Evolutionary conservation across 805 yeast species (phyloP).

Genomic region (Jamesozyma spencerorum): DNA sequence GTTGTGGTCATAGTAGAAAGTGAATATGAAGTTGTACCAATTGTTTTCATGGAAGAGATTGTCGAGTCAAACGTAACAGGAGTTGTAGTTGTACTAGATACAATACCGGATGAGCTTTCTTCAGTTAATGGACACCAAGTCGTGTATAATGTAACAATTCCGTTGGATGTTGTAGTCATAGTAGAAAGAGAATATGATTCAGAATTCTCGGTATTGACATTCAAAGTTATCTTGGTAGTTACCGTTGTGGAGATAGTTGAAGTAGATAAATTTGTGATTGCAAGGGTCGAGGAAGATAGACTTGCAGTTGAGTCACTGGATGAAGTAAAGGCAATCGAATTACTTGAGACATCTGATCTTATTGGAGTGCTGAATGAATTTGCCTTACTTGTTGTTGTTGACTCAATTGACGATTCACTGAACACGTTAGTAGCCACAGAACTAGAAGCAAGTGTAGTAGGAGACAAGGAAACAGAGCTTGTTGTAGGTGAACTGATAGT

Average conservation of each 20-base stretch:
- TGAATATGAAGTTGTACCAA: not conserved
- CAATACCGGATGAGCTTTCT: not conserved
- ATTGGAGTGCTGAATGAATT: too few relatives aligned
- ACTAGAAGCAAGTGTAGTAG: not conserved
- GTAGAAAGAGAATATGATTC: not conserved
- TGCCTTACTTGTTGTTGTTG: too few relatives aligned
- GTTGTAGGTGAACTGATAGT: not conserved
- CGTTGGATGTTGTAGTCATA: conserved; percentile 19
- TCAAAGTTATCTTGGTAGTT: too few relatives aligned
- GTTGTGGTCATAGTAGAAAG: conserved; percentile 29
- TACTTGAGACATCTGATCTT: too few relatives aligned
- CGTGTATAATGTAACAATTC: conserved; percentile 22
- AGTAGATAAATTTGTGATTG: too few relatives aligned
- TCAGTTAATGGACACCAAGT: conserved; percentile 22
- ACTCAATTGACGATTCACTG: too few relatives aligned
- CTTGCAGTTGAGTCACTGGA: too few relatives aligned
- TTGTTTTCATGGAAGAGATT: not conserved
- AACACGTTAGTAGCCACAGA: not conserved
- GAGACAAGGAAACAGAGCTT: not conserved
- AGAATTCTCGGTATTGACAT: too few relatives aligned
- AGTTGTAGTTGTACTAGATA: not conserved
- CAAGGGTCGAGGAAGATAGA: too few relatives aligned
- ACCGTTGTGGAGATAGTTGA: too few relatives aligned
- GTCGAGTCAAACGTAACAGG: not conserved
- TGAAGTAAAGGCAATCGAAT: too few relatives aligned